Base-by-base conservation (phyloP, 257 asterid species). In the Jacaranda mimosifolia region DNA sequence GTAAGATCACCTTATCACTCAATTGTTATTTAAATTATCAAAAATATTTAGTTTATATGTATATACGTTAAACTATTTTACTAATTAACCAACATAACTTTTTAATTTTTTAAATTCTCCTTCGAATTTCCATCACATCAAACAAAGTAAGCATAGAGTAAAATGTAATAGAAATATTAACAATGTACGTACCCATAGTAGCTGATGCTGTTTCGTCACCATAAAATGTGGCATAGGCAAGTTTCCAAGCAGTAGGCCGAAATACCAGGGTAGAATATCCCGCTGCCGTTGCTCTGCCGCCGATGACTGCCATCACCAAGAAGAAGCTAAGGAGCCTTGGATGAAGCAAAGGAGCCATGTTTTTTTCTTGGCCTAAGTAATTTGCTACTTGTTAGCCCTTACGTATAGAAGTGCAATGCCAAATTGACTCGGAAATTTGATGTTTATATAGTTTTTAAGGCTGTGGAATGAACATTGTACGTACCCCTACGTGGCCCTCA, bases 131-230 rank as follows among this genome's bases (percentile, higher is more conserved):
- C 32, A 26, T 26, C 32, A 42, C 46, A 42, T 5, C 46, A 5
- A 42, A 42, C 6, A 9, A 42, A 6, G 0, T 42, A 42, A 42
- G 1, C 46, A 42, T 42, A 42, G 7, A 42, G 4, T 3, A 40
- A 40, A 40, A 40, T 1, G 45, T 40, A 40, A 40, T 40, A 42
- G 9, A 42, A 42, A 26, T 26, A 26, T 40, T 3, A 3, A 42
- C 46, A 78, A 75, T 83, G 13, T 48, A 91, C 96, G 13, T 48
- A 91, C 96, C 94, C 87, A 88, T 86, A 12, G 94, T 91, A 9
- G 65, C 97, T 5, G 91, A 78, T 17, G 93, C 96, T 0, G 96
- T 57, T 53, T 90, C 97, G 7, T 92, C 96, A 7, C 97, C 96
- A 0, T 92, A 92, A 56, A 92, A 92, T 0, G 96, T 92, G 75